Evolutionary conservation across 2,329 filamentous ascomycete genomes (phyloP), one percentile per base, ranked within the genome.

Genomic region (Colletotrichum salicis): DNA sequence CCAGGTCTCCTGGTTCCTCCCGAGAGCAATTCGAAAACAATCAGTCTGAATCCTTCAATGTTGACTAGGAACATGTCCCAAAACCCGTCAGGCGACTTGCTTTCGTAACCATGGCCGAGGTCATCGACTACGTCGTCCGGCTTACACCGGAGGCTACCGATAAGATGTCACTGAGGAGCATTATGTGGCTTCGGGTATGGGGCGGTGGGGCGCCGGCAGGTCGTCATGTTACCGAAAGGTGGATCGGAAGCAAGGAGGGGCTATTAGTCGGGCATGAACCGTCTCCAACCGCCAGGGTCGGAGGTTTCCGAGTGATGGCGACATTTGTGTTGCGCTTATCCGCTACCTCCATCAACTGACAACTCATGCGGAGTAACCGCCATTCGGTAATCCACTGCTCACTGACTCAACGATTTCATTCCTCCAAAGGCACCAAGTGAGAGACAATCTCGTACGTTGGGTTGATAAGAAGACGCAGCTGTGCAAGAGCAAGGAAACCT

Each of bases 291-390:
- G 64, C 58, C n/a, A 12, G 35, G 33, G 33, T 59, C 45, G 65
- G 64, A 37, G 58, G 52, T 62, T 62, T 62, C 58, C 68, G 63
- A 67, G 35, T 15, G 57, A 70, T 68, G 52, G 69, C 64, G 65
- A 60, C 59, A 55, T 64, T 60, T 35, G 24, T 63, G 45, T 56
- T 48, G 41, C 22, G 48, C 65, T 51, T 69, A 69, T 71, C 69
- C 65, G 69, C 37, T 41, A 19, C 13, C 10, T 12, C 22, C 59
- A 31, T 41, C 29, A 54, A 24, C 41, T 12, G 13, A 45, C 29
- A 54, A 24, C 41, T 12, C 15, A 45, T 61, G 68, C 64, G 64
- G 68, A 71, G 64, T 59, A 60, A 15, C 45, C 22, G 60, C 35
- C 45, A 35, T 11, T 13, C 29, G 15, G 27, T 24, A 51, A 27